Percentiles rank a stretch among this genome's conserved stretches.
These are phyloP conservation scores for Cucumis hystrix DNA, from an alignment of 306 rosid genomes.

Conservation along the genomic window DNA sequence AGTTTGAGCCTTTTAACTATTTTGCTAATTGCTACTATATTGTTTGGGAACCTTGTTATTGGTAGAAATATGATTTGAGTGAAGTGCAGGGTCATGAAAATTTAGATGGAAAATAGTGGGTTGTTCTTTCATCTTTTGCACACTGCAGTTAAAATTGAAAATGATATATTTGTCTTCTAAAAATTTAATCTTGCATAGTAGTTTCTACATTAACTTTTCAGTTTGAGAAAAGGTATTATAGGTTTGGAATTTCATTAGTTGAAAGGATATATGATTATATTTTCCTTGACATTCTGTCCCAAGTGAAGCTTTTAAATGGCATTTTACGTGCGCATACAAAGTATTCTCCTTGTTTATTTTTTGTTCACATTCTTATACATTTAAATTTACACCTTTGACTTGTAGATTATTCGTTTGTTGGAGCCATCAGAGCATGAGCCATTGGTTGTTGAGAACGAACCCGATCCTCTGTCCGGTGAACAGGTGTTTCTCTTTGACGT, in stretches of 20 bases:
- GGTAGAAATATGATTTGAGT: not conserved
- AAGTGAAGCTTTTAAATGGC: not conserved
- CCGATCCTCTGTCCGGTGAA: conserved; percentile 88
- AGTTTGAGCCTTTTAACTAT: not conserved
- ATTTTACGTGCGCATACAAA: not conserved
- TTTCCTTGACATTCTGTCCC: not conserved
- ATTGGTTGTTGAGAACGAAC: conserved; percentile 62
- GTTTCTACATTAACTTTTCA: not conserved
- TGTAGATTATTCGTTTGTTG: conserved; percentile 38
- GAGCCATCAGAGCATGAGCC: conserved; percentile 61
- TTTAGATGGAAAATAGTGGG: not conserved
- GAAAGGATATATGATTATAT: not conserved
- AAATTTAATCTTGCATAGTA: not conserved
- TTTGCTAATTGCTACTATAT: not conserved
- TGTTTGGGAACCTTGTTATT: not conserved
- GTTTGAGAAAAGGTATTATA: not conserved
- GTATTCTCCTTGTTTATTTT: not conserved
- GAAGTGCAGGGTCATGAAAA: not conserved
- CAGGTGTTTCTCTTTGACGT: conserved; percentile 36
- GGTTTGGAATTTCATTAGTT: not conserved
- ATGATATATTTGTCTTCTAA: not conserved
- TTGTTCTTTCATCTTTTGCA: not conserved
- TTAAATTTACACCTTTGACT: not conserved
- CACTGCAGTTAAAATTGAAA: not conserved
- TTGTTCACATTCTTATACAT: not conserved